These are phyloP conservation scores for Aphanomyces astaci DNA, from an alignment of 352 stramenopile genomes.

Conservation along the genomic window DNA sequence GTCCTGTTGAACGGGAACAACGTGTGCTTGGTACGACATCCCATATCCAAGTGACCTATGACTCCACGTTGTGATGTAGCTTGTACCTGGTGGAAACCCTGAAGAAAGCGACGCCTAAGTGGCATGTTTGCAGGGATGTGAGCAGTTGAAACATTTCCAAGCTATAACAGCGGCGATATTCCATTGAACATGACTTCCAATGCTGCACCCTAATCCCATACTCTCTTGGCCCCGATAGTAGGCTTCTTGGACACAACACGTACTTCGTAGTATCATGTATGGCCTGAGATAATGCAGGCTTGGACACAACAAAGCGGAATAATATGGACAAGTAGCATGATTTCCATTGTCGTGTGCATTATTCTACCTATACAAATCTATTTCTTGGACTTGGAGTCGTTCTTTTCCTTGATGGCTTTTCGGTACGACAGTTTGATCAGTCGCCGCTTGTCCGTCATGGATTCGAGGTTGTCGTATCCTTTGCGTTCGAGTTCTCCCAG, in stretches of 20 bases:
- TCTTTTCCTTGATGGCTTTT: slow-evolving; percentile 59
- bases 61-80: slow-evolving; percentile 28
- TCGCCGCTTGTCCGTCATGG: slow-evolving; percentile 68
- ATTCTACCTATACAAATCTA: slow-evolving; percentile 31
- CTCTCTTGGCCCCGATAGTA: too few species aligned
- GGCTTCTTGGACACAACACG: neutral
- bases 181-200: neutral
- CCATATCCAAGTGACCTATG: neutral
- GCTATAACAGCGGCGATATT: too few species aligned
- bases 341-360: slow-evolving; percentile 17
- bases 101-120: slow-evolving; percentile 28
- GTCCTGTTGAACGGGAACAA: slow-evolving; percentile 99
- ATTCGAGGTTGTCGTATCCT: slow-evolving; percentile 65
- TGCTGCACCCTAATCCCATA: too few species aligned
- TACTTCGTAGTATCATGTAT: neutral
- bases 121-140: neutral
- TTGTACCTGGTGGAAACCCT: slow-evolving; percentile 72
- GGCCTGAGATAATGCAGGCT: neutral
- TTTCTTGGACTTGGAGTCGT: slow-evolving; percentile 81
- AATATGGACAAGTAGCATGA: neutral
- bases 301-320: neutral
- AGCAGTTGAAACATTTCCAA: neutral
- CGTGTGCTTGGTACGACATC: slow-evolving; percentile 80
- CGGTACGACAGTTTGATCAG: slow-evolving; percentile 70
- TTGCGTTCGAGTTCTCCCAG: slow-evolving; percentile 68